These are phyloP conservation scores for Colletotrichum chlorophyti DNA, from an alignment of 2,329 filamentous ascomycete species.

Conservation along the genomic window DNA sequence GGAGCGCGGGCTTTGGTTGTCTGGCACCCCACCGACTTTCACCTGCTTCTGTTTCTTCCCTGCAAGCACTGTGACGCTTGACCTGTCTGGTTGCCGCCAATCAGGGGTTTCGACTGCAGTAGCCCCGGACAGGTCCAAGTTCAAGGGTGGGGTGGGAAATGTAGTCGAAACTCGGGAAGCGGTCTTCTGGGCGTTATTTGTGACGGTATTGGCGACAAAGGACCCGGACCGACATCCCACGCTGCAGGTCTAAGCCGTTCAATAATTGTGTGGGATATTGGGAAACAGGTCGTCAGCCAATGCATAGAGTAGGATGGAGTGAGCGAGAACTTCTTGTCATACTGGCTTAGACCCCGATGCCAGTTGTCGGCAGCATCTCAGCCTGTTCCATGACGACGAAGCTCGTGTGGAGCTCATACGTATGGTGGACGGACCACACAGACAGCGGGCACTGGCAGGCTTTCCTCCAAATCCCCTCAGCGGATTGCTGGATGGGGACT, in stretches of 20 bases:
- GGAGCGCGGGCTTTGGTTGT: slow-evolving; percentile 16
- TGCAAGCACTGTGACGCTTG: no score
- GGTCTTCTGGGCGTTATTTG: not conserved
- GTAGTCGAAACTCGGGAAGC: slow-evolving; percentile 3
- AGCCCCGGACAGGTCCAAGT: not conserved
- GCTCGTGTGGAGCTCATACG: slow-evolving; percentile 18
- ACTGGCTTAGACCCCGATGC: not conserved
- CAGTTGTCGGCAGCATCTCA: not conserved
- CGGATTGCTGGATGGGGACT: not conserved
- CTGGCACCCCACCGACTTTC: slow-evolving; percentile 5
- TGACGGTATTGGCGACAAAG: slow-evolving; percentile 7
- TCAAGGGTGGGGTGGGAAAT: not conserved
- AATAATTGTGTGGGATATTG: no score
- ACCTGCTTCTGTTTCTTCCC: slow-evolving; percentile 15
- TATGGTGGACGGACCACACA: slow-evolving; percentile 9
- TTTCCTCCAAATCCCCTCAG: not conserved
- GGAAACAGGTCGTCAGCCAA: no score
- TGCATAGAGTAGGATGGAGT: not conserved
- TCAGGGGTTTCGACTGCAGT: slow-evolving; percentile 6
- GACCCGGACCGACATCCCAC: slow-evolving; percentile 5
- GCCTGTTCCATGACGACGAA: slow-evolving; percentile 3
- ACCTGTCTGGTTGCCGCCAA: slow-evolving; percentile 10
- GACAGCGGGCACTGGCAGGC: slow-evolving; percentile 6
- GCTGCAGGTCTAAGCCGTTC: slow-evolving; percentile 6
- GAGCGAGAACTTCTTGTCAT: not conserved